phyloP scores from a whole-genome alignment of 2,329 filamentous ascomycete species.

The Chaetomium globosum region DNA sequence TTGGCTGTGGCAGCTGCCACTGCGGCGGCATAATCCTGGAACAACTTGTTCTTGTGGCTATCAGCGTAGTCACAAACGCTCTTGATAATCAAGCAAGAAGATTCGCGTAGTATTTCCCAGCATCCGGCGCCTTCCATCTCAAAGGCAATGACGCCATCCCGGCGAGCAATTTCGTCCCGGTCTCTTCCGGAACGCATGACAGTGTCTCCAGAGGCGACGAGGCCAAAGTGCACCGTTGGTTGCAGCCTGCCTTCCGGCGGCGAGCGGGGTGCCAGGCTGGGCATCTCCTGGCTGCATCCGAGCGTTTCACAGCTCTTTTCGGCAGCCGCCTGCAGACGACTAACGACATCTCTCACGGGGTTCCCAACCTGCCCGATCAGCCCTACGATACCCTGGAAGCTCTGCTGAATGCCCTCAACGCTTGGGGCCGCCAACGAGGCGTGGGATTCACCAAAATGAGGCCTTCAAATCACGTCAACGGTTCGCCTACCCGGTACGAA shows the following conservation, averaged over 20 bases:
- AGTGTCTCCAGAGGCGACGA: constrained; percentile 44
- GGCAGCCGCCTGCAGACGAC: too few relatives aligned
- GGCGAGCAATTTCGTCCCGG: constrained; percentile 38
- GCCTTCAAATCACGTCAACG: too few relatives aligned
- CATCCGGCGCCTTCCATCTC: constrained; percentile 46
- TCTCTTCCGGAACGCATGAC: constrained; percentile 44
- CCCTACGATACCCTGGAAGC: too few relatives aligned
- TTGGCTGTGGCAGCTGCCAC: constrained; percentile 41
- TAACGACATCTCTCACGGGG: too few relatives aligned
- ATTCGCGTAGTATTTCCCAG: constrained; percentile 39
- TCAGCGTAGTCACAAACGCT: constrained; percentile 47
- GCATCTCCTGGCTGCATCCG: constrained; percentile 22
- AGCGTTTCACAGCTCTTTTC: constrained; percentile 16
- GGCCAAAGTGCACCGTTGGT: constrained; percentile 28
- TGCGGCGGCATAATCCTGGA: constrained; percentile 44
- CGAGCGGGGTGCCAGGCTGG: constrained; percentile 10
- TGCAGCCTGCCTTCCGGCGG: neutral
- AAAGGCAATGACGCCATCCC: constrained; percentile 40
- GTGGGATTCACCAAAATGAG: too few relatives aligned
- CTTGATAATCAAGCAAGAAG: constrained; percentile 43
- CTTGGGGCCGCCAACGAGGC: too few relatives aligned
- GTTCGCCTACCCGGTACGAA: too few relatives aligned
- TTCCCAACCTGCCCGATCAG: too few relatives aligned
- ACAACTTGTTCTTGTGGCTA: constrained; percentile 44
- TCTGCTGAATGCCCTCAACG: too few relatives aligned